Conservation (phyloP, 306 rosid species). For the Rosa lucieae region DNA sequence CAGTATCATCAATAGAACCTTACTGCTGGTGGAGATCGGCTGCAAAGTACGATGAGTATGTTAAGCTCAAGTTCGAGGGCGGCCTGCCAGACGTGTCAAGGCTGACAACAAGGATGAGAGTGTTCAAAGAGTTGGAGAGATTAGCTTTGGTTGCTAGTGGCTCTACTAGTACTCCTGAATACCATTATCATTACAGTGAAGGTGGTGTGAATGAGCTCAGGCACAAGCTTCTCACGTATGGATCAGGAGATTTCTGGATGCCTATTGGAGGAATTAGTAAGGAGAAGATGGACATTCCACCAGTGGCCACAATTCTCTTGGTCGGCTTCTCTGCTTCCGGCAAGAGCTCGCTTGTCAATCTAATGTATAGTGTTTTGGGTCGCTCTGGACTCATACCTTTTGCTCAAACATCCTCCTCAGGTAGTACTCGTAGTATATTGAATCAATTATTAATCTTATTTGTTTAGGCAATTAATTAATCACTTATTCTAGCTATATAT, state of each 20-base stretch:
- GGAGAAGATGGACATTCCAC: constrained; percentile 41
- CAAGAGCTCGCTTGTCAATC: constrained; percentile 44
- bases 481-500: neutral
- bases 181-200: neutral
- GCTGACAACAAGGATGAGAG: constrained; percentile 26
- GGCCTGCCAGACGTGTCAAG: constrained; percentile 24
- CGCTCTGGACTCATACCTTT: constrained; percentile 47
- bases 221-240: constrained; percentile 37
- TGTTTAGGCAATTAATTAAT: neutral
- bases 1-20: neutral
- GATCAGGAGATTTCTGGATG: constrained; percentile 47
- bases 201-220: constrained; percentile 34
- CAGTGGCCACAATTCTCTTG: constrained; percentile 38
- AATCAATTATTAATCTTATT: neutral
- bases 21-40: constrained; percentile 42
- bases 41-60: constrained; percentile 28
- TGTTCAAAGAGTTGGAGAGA: constrained; percentile 43
- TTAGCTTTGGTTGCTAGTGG: constrained; percentile 30
- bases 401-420: constrained; percentile 34
- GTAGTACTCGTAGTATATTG: neutral
- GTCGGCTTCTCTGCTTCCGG: constrained; percentile 44
- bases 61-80: constrained; percentile 19
- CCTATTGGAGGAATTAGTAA: constrained; percentile 41
- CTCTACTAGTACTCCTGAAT: neutral
- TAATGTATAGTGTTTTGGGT: constrained; percentile 45